phyloP scores from a whole-genome alignment of 73 alveolate genomes.

The Tetrahymena borealis region DNA sequence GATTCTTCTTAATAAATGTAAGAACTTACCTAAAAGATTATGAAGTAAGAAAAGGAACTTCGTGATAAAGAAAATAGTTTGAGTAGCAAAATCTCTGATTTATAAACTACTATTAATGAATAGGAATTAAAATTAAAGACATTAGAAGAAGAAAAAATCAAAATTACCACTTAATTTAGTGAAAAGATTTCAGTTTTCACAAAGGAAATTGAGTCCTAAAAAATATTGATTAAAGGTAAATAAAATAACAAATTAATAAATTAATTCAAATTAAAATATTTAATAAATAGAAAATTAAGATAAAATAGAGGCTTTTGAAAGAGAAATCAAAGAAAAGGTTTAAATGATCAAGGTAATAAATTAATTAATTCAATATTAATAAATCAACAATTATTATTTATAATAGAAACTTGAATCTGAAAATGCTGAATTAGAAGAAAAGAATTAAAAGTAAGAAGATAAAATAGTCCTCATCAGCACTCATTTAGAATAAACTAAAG shows the following conservation, averaged over 20 bases:
- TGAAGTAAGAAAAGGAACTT: not conserved
- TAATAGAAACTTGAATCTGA: not conserved
- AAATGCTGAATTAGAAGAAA: not conserved
- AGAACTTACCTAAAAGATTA: not conserved
- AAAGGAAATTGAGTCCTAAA: not conserved
- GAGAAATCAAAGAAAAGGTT: not conserved
- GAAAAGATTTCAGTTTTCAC: not conserved
- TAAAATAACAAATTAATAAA: not conserved
- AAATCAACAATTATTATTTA: too few relatives aligned
- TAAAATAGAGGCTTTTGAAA: not conserved
- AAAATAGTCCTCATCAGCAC: not conserved
- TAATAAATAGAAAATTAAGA: not conserved
- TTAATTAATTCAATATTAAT: not conserved
- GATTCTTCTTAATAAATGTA: not conserved
- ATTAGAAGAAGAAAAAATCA: not conserved
- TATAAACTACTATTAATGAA: not conserved
- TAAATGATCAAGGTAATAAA: not conserved
- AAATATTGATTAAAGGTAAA: not conserved
- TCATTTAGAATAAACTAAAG: not conserved
- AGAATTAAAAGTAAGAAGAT: not conserved
- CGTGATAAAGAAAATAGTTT: not conserved
- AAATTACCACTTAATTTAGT: not conserved
- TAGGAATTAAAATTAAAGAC: not conserved
- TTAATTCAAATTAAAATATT: not conserved
- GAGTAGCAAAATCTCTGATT: not conserved